Evolutionary conservation across 441 rosid genomes (phyloP).

Genomic region (Biscutella laevigata): DNA sequence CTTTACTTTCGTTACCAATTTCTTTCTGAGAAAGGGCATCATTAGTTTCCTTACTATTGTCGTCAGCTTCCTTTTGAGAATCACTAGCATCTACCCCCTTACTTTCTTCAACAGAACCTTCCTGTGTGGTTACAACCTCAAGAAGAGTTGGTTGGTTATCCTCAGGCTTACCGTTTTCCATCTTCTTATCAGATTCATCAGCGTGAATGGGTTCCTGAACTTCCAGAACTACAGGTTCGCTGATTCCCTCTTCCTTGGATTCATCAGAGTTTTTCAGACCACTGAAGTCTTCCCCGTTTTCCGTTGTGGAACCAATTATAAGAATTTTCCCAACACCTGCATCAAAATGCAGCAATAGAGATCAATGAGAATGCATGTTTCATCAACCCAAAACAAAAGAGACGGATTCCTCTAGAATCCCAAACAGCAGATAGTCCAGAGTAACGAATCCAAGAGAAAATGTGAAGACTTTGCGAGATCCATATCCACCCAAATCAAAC

Average conservation of each 20-base stretch:
- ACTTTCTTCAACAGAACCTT: conserved; percentile 24
- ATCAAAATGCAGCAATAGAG: not conserved
- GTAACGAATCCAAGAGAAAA: not conserved
- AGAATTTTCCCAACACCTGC: conserved; percentile 13
- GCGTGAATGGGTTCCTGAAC: conserved; percentile 12
- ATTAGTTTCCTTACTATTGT: not conserved
- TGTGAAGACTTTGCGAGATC: not conserved
- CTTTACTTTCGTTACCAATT: conserved; percentile 23
- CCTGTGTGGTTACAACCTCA: conserved; percentile 25
- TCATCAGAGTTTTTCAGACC: conserved; percentile 4
- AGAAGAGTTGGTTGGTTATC: conserved; percentile 22
- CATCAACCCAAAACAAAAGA: not conserved
- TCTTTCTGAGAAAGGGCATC: not conserved
- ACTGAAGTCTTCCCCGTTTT: no score
- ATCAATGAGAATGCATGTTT: not conserved
- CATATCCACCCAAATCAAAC: no score
- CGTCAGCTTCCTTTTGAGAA: not conserved
- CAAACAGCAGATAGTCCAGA: not conserved
- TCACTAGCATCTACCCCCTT: conserved; percentile 14
- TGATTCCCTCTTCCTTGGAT: conserved; percentile 7
- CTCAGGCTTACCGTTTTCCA: conserved; percentile 19
- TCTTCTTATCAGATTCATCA: conserved; percentile 6
- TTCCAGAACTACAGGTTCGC: conserved; percentile 13
- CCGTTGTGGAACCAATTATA: no score
- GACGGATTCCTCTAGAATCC: not conserved